Base-by-base conservation (phyloP, 306 rosid genomes). In the Pyrus communis region DNA sequence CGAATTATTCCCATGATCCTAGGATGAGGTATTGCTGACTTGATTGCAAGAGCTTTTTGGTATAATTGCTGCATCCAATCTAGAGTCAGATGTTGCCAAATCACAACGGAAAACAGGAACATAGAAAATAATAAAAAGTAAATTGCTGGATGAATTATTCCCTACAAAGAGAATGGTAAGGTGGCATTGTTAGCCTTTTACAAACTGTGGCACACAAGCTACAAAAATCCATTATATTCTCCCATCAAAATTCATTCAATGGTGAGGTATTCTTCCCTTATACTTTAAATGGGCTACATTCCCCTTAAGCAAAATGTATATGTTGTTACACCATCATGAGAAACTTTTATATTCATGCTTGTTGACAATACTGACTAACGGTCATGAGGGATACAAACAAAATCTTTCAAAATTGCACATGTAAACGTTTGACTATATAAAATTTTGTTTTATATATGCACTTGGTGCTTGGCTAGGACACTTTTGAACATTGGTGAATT, bases 1-100 rank as follows among this genome's bases (percentile, higher is more conserved):
- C 91, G 96, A 81, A 95, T 95, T 76, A 95, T 95, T 54, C 99
- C 99, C 97, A 95, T 95, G 63, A 95, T 95, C 73, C 99, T 86
- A 66, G 99, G 99, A 92, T 95, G 97, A 81, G 97, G 99, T 78
- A 95, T 95, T 42, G 99, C 99, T 52, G 99, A 95, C 90, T 95
- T 95, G 75, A 95, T 92, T 38, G 96, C 91, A 57, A 95, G 97
- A 60, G 99, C 99, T 81, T 90, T 93, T 82, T 85, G 99, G 88
- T 95, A 95, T 82, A 95, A 92, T 90, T 95, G 97, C 97, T 95
- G 97, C 90, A 90, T 80, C 76, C 75, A 69, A 71, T 58, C 33
- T 74, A 75, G 9, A 73, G 77, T 81, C 64, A 63, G 73, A 35
- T 67, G 75, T 67, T 70, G 69, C 69, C 35, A 49, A 77, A 72